Conservation (phyloP, 2,329 filamentous ascomycete genomes). For the Penicillium sp. region DNA sequence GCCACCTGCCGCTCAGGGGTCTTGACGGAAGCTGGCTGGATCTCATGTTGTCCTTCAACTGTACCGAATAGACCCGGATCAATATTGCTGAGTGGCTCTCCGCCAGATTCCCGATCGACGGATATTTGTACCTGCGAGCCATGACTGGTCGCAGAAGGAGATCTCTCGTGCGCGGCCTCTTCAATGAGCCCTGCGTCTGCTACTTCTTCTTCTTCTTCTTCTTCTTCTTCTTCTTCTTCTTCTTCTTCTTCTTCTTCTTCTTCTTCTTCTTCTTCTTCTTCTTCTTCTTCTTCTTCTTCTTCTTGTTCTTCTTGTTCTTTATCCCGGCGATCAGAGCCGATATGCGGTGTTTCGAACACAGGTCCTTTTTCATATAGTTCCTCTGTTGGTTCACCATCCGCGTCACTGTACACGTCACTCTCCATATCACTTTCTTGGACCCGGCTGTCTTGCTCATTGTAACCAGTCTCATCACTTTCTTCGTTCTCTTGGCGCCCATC, state of each 20-base stretch:
- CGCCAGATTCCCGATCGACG: background rate
- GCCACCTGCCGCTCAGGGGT: background rate
- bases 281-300: background rate
- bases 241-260: background rate
- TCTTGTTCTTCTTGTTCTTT: no score
- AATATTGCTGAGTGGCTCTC: background rate
- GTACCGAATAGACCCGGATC: background rate
- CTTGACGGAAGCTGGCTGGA: background rate
- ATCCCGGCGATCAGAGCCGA: background rate
- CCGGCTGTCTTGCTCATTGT: constrained; percentile 1
- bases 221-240: background rate
- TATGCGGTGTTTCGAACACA: background rate
- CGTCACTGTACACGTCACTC: constrained; percentile 7
- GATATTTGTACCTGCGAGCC: background rate
- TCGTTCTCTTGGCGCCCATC: constrained; percentile 4
- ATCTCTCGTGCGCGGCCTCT: background rate
- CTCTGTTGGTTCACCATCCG: constrained; percentile 15
- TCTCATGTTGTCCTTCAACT: background rate
- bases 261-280: background rate
- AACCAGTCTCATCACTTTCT: background rate
- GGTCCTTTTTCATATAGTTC: background rate
- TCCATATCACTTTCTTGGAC: constrained; percentile 20
- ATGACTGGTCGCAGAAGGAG: background rate
- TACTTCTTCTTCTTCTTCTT: background rate
- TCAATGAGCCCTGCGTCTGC: background rate